Evolutionary conservation across 106 monocot species (phyloP), one percentile per base, ranked within the genome.

Genomic region (Xerophyta viscosa): DNA sequence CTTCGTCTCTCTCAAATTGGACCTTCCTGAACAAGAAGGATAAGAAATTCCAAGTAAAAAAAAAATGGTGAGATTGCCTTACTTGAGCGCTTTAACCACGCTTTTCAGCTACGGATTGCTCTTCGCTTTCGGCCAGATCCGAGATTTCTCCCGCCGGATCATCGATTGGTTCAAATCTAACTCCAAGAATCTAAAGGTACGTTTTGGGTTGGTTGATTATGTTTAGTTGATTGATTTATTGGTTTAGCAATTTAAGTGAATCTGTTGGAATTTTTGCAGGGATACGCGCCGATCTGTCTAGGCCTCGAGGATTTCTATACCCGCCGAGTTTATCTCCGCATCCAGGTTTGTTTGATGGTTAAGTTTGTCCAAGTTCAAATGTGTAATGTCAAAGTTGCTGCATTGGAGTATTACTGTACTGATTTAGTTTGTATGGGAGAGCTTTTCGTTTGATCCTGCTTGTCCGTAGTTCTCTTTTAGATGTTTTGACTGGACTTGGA

Each of bases 91-190:
- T 21, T 54, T 92, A 28, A 92, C 92, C 14, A 86, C 92, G 10
- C 79, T 82, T 29, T 70, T 92, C 78, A 86, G 92, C 78, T 92
- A 92, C 43, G 86, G 82, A 42, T 68, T 92, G 39, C 86, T 92
- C 61, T 82, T 92, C 46, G 86, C 72, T 41, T 92, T 86, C 43
- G 92, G 92, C 12, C 92, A 92, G 60, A 31, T 92, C 44, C 51
- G 92, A 31, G 92, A 92, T 70, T 70, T 83, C 66, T 71, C 81
- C 58, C 67, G 84, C 21, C 81, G 68, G 66, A n/a, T 91, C 62
- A 37, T 91, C 20, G 90, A 91, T 72, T 78, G 64, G 77, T 33
- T 20, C 54, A 78, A 71, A 51, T 71, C 75, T 61, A 62, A 80
- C 45, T 46, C 46, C 20, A 42, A 58, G 3, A 64, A 84, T 45